Evolutionary conservation across 1,284 basidiomycete species (phyloP).

Genomic region (Pascua sp.): DNA sequence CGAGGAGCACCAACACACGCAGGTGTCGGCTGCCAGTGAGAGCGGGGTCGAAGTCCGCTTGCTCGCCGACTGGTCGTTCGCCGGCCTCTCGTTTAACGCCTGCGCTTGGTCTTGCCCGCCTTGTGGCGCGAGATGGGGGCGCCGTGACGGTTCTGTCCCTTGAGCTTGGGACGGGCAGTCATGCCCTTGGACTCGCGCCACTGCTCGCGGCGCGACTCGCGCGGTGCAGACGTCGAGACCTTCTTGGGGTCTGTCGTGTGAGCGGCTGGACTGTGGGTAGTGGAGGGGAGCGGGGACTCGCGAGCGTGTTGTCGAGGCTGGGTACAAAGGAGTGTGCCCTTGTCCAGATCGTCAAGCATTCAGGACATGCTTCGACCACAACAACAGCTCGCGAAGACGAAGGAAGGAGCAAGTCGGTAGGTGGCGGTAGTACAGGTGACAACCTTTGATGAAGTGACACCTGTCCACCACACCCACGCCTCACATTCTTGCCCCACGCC

Average conservation of each 20-base stretch:
- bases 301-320: too few species aligned
- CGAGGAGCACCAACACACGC: too few species aligned
- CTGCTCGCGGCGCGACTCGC: constrained; percentile 43
- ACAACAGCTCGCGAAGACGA: not conserved
- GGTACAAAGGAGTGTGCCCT: too few species aligned
- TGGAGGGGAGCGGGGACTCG: too few species aligned
- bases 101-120: constrained; percentile 36
- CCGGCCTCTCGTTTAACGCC: constrained; percentile 6
- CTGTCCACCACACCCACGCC: too few species aligned
- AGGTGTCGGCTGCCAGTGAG: not conserved
- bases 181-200: constrained; percentile 49
- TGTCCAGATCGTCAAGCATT: not conserved
- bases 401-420: too few species aligned
- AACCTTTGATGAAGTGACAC: too few species aligned
- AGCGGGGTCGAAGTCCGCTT: too few species aligned
- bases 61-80: too few species aligned
- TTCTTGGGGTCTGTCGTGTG: constrained; percentile 29
- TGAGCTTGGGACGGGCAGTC: constrained; percentile 34
- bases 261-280: not conserved
- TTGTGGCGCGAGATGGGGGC: constrained; percentile 31
- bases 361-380: not conserved
- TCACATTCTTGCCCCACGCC: not conserved
- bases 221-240: constrained; percentile 47
- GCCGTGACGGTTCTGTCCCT: constrained; percentile 37
- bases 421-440: too few species aligned